phyloP scores from a whole-genome alignment of 2,329 filamentous ascomycete species.

The Colletotrichum destructivum region DNA sequence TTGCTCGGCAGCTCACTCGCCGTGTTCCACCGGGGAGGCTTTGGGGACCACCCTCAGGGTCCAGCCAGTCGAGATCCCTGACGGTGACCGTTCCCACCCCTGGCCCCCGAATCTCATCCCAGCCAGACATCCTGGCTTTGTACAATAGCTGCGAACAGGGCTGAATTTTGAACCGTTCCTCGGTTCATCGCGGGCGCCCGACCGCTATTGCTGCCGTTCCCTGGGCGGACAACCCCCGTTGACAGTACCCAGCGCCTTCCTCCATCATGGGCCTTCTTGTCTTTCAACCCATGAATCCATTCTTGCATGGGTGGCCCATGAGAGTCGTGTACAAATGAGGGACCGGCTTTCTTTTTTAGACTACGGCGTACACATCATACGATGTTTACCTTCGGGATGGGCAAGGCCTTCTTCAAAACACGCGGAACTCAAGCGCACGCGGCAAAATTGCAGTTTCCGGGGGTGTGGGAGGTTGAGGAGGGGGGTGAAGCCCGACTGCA shows the following conservation, averaged over 20 bases:
- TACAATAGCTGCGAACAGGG: conserved; percentile 28
- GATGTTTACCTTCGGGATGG: conserved; percentile 35
- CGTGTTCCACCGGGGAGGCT: conserved; percentile 34
- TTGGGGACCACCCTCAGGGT: conserved; percentile 27
- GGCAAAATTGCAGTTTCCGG: background rate
- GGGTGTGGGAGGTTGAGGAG: conserved; percentile 8
- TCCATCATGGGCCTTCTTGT: conserved; percentile 20
- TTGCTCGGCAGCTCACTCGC: conserved; percentile 32
- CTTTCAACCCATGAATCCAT: conserved; percentile 22
- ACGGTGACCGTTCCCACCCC: background rate
- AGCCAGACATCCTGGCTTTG: conserved; percentile 4
- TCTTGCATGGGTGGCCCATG: conserved; percentile 26
- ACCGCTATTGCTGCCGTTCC: conserved; percentile 19
- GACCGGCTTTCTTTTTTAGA: conserved; percentile 33
- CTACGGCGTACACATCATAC: conserved; percentile 38
- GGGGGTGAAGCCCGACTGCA: background rate
- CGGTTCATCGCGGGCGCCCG: conserved; percentile 31
- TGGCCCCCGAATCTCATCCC: conserved; percentile 1
- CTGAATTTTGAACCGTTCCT: conserved; percentile 22
- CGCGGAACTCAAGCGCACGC: conserved; percentile 12
- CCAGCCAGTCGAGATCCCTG: conserved; percentile 25
- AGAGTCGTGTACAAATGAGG: conserved; percentile 29
- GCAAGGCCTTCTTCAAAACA: conserved; percentile 26
- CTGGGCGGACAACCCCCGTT: background rate
- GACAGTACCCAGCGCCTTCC: conserved; percentile 5